A percentile compares a stretch with the other conserved stretches of the same genome.
phyloP scores from a whole-genome alignment of 2,329 filamentous ascomycete species.

The Botryotinia narcissicola region DNA sequence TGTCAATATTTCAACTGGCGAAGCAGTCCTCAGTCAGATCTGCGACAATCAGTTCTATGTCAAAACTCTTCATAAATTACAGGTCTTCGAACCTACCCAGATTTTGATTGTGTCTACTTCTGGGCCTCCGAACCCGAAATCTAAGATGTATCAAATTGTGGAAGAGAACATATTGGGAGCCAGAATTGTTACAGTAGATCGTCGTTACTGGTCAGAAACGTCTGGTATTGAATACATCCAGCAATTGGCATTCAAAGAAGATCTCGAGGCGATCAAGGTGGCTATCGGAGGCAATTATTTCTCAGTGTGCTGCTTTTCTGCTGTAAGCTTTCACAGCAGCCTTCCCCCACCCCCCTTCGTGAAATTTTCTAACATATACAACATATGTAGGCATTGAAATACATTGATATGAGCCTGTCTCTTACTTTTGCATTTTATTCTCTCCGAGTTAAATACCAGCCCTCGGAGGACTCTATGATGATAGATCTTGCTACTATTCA shows the following conservation, averaged over 20 bases:
- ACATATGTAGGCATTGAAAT: conserved; percentile 67
- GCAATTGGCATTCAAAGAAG: conserved; percentile 73
- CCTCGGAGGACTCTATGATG: conserved; percentile 91
- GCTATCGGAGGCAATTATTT: conserved; percentile 82
- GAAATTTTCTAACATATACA: conserved; percentile 16
- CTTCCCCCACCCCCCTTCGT: neutral
- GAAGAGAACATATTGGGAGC: conserved; percentile 67
- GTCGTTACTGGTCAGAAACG: conserved; percentile 80
- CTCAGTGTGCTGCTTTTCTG: conserved; percentile 79
- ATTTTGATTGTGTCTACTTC: conserved; percentile 75
- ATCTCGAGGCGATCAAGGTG: conserved; percentile 77
- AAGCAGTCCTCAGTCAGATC: conserved; percentile 84
- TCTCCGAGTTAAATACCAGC: conserved; percentile 80
- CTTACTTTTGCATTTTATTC: conserved; percentile 74
- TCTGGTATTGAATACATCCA: conserved; percentile 75
- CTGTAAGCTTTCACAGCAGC: conserved; percentile 53
- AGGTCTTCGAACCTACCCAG: conserved; percentile 73
- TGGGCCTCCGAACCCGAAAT: conserved; percentile 62
- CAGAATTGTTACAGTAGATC: conserved; percentile 63
- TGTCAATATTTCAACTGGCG: conserved; percentile 80
- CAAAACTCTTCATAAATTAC: conserved; percentile 81
- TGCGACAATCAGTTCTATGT: conserved; percentile 92
- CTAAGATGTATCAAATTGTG: conserved; percentile 71
- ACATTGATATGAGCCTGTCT: conserved; percentile 67
- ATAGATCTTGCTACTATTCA: conserved; percentile 87